Evolutionary conservation across 371 early-diverging fungal genomes (phyloP).

Genomic region (Saksenaea vasiformis): DNA sequence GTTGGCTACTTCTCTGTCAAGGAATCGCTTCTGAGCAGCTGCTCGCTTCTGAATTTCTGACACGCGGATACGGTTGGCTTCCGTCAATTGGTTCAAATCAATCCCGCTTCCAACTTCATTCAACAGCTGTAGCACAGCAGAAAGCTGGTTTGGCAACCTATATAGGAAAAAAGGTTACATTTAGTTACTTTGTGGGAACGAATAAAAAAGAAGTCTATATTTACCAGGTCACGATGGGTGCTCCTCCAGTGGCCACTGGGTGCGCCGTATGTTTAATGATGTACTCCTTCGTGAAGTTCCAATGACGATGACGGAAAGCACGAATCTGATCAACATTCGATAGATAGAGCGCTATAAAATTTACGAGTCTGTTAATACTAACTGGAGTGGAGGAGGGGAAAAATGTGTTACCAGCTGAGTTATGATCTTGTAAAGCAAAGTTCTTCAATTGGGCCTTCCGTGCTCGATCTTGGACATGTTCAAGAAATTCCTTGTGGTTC

Average conservation of each 20-base stretch:
- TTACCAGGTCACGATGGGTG: slow-evolving; percentile 61
- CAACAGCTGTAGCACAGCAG: slow-evolving; percentile 62
- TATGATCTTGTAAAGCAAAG: slow-evolving; percentile 56
- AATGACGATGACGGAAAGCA: slow-evolving; percentile 85
- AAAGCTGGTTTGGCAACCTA: slow-evolving; percentile 79
- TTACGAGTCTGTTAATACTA: background rate
- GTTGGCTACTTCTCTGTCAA: slow-evolving; percentile 62
- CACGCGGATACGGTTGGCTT: slow-evolving; percentile 52
- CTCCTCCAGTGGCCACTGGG: slow-evolving; percentile 71
- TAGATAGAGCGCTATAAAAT: slow-evolving; percentile 71
- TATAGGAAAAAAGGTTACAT: background rate
- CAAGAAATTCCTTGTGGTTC: slow-evolving; percentile 75
- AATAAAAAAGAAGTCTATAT: slow-evolving; percentile 2
- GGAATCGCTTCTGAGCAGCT: slow-evolving; percentile 58
- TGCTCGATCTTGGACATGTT: slow-evolving; percentile 62
- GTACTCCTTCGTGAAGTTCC: slow-evolving; percentile 87
- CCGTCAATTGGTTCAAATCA: slow-evolving; percentile 41
- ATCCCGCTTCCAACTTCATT: slow-evolving; percentile 49
- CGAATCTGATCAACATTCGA: slow-evolving; percentile 84
- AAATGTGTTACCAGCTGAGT: slow-evolving; percentile 39
- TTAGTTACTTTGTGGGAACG: background rate
- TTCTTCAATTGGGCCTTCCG: slow-evolving; percentile 41
- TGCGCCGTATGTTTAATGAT: slow-evolving; percentile 77
- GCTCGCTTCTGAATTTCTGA: slow-evolving; percentile 62
- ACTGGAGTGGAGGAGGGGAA: background rate